These are phyloP conservation scores for Aquilaria yunnanensis DNA, from an alignment of 345 rosid genomes.

Conservation along the genomic window DNA sequence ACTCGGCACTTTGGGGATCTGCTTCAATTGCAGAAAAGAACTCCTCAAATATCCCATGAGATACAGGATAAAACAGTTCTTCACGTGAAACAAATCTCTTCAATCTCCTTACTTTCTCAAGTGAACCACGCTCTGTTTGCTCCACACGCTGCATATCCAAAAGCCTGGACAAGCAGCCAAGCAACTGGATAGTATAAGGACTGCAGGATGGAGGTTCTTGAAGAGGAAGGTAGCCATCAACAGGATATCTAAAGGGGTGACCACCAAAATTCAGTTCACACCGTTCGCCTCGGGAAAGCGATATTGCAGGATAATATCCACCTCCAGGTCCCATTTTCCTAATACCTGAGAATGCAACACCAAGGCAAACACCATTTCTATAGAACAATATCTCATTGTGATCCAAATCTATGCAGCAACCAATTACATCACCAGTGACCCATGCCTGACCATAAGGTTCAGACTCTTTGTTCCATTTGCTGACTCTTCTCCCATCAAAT, in stretches of 20 bases:
- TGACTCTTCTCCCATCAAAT: conserved; percentile 89
- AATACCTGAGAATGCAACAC: conserved; percentile 70
- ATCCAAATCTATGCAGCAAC: conserved; percentile 84
- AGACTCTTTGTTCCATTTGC: conserved; percentile 81
- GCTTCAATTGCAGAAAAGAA: conserved; percentile 52
- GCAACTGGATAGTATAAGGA: conserved; percentile 44
- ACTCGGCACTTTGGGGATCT: conserved; percentile 51
- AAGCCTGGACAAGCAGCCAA: conserved; percentile 69
- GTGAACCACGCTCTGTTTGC: conserved; percentile 49
- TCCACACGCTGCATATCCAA: conserved; percentile 43
- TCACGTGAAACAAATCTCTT: conserved; percentile 72
- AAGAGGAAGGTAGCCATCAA: conserved; percentile 62
- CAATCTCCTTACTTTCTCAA: conserved; percentile 64
- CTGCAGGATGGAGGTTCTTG: conserved; percentile 50
- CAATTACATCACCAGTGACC: conserved; percentile 91
- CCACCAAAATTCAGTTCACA: conserved; percentile 85
- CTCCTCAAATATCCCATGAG: conserved; percentile 65
- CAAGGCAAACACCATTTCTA: conserved; percentile 77
- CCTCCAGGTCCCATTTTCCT: conserved; percentile 74
- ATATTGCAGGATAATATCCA: conserved; percentile 90
- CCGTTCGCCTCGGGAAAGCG: conserved; percentile 90
- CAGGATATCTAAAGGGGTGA: conserved; percentile 70
- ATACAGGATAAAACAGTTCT: conserved; percentile 67
- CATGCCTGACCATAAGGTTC: conserved; percentile 84
- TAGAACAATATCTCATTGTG: conserved; percentile 68